Base-by-base conservation (phyloP, 371 early-diverging fungal genomes). In the Thermomucor indicae-seudaticae region DNA sequence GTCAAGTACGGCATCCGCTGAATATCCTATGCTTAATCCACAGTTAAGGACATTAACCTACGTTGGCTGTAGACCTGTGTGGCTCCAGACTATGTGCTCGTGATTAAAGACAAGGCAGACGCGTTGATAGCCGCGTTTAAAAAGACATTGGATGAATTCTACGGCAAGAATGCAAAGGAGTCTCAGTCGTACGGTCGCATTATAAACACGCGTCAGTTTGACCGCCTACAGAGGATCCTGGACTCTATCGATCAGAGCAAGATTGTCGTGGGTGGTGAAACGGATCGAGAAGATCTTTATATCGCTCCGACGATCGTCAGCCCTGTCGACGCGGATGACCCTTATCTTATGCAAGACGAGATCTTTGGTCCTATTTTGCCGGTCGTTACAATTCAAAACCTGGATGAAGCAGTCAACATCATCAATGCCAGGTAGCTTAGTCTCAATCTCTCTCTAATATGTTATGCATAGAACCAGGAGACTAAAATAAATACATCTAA, bases 41-140 rank as follows among this genome's bases (percentile, higher is more conserved):
- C 4, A 44, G 14, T n/a, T 7, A 44, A 5, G 11, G 0, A 29
- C 14, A 28, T 32, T 14, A 32, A 32, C 7, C 32, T 32, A 27
- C 12, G 11, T 23, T 2, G 3, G 14, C 1, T 22, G 0, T 24
- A 48, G 79, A 91, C 90, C 5, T 93, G 95, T 64, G 81, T 95
- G 40, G 88, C 89, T 8, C 90, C 91, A 28, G 96, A 96, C 62
- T 92, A 93, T 54, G 73, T 93, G 10, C 63, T 93, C 37, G 75
- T 82, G 17, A 77, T 79, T 27, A 70, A 78, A 30, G 66, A 64
- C 23, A 56, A 79, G 16, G 66, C 72, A 11, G 78, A 80, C 27
- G 53, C 53, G n/a, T 64, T 95, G 25, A 45, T 85, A 6, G 64
- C 57, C 12, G 64, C 66, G 0, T 58, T 80, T 47, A 65, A 64